A percentile compares a stretch with the other conserved stretches of the same genome.
These are phyloP conservation scores for Solanum aculeatissimum DNA, from an alignment of 305 asterid species.

Conservation along the genomic window DNA sequence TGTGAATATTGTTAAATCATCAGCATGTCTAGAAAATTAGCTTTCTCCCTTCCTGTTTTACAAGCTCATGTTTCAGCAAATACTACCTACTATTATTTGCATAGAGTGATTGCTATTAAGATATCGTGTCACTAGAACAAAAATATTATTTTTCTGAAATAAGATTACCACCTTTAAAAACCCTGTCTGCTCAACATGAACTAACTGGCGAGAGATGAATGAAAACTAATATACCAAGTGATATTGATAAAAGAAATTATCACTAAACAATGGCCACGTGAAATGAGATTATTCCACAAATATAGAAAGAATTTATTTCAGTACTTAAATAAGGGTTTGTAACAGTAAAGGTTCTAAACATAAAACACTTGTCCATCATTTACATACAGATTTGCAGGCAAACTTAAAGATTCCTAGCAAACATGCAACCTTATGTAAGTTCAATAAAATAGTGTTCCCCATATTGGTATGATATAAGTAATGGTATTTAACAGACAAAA, in stretches of 20 bases:
- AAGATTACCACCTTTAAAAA: not conserved
- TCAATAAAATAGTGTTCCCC: not conserved
- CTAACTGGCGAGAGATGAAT: not conserved
- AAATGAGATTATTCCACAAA: not conserved
- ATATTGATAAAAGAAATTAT: not conserved
- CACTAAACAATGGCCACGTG: not conserved
- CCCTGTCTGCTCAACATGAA: not conserved
- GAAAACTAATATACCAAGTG: not conserved
- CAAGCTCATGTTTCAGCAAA: constrained; percentile 15
- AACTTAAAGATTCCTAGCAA: not conserved
- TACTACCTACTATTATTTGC: not conserved
- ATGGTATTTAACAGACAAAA: not conserved
- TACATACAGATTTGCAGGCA: not conserved
- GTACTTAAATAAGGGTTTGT: not conserved
- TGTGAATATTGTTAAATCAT: not conserved
- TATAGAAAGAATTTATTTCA: not conserved
- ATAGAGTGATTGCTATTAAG: not conserved
- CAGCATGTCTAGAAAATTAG: not conserved
- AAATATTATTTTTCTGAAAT: not conserved
- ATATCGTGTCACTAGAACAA: not conserved
- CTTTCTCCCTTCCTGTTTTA: constrained; percentile 9
- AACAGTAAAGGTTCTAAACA: not conserved
- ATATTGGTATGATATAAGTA: not conserved
- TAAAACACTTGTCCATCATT: not conserved
- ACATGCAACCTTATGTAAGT: not conserved